Conservation (phyloP, 2,329 filamentous ascomycete genomes). For the Ceratocystis huliohia region DNA sequence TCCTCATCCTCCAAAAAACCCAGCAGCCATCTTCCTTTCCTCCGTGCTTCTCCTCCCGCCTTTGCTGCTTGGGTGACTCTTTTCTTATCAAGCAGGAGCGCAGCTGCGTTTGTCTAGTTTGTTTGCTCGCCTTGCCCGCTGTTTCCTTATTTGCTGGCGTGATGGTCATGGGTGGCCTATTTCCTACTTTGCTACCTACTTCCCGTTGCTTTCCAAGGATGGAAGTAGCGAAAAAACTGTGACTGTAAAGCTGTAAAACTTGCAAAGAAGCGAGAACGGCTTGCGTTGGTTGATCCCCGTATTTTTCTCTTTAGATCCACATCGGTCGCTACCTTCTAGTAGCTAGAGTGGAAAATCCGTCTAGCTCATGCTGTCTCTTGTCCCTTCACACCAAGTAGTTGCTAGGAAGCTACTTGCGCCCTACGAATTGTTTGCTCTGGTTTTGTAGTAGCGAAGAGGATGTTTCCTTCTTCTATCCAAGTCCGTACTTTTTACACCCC, state of each 20-base stretch:
- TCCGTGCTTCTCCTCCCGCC: background rate
- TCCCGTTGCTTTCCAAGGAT: too few relatives aligned
- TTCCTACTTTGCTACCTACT: too few relatives aligned
- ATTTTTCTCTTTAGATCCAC: constrained; percentile 7
- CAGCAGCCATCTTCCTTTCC: background rate
- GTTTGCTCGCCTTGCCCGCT: too few relatives aligned
- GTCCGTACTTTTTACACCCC: background rate
- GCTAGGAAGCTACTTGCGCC: background rate
- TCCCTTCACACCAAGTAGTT: background rate
- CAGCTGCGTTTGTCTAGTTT: background rate
- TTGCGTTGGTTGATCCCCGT: constrained; percentile 2
- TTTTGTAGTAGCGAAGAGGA: background rate
- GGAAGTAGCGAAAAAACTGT: background rate
- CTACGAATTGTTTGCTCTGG: background rate
- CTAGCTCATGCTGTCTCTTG: background rate
- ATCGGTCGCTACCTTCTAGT: background rate
- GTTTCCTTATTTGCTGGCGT: background rate
- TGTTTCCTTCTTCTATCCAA: constrained; percentile 1
- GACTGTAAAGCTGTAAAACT: constrained; percentile 1
- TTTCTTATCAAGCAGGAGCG: background rate
- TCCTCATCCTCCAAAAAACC: background rate
- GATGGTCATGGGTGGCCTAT: background rate
- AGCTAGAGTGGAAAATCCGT: background rate
- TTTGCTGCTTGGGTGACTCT: background rate
- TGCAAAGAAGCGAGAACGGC: background rate